Evolutionary conservation across 2,329 filamentous ascomycete species (phyloP), one percentile per base, ranked within the genome.

Genomic region (Fusarium austroafricanum): DNA sequence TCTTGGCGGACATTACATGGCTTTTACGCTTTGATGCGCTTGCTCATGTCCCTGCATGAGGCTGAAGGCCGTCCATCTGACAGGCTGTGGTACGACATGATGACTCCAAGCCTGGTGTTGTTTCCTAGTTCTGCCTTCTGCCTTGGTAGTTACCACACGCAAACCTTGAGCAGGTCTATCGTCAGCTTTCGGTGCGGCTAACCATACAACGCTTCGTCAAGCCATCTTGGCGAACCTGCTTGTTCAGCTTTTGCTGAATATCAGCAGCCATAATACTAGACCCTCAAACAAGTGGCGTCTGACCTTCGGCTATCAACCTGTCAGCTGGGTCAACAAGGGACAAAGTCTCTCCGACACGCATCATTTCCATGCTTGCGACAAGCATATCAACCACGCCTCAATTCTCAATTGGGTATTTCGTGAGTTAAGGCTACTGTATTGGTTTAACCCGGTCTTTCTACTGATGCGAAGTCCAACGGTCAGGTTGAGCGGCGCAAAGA

Each of bases 281-380:
- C 37, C 15, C 42, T 49, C 33, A 37, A 43, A 55, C 44, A 44
- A 29, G 58, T 73, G 71, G 71, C 71, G 71, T 63, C 47, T 68
- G 39, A 44, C 61, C 61, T 68, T 71, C 69, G 67, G 67, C 46
- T 71, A 65, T 51, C 29, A 63, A 70, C 60, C 54, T 70, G 59
- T 61, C 59, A 61, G 43, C 50, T 49, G 42, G 55, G 42, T 46
- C 46, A 51, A 43, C 53, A 55, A 55, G 51, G 31, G 50, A 38
- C 33, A 26, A 50, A 46, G 33, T 52, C 50, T 50, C 40, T 33
- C 57, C 44, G 26, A 47, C 61, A 54, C 31, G 28, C 39, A 40
- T 57, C 42, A 17, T 11, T 49, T n/a, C 15, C 23, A 43, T 42
- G 38, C 38, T 58, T 44, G 29, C 29, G 31, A 39, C 44, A 57